Percentiles rank a stretch among this genome's conserved stretches.
Evolutionary conservation across 495 filamentous ascomycete species (phyloP).

Genomic region (Trichoderma gamsii): DNA sequence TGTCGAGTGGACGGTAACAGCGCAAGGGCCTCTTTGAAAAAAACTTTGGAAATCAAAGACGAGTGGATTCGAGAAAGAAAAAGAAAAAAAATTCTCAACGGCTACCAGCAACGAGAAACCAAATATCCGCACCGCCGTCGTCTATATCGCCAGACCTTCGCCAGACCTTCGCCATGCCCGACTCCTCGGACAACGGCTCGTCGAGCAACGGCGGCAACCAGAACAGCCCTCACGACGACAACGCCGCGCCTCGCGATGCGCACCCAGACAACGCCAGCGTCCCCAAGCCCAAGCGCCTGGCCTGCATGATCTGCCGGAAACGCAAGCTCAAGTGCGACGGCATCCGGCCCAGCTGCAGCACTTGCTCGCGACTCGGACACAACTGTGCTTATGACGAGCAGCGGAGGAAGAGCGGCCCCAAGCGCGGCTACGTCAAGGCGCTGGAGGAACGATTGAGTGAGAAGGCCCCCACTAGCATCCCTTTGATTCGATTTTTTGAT

Average conservation of each 20-base stretch:
- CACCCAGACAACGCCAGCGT: constrained; percentile 53
- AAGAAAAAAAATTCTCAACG: neutral
- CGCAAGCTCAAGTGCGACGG: constrained; percentile 84
- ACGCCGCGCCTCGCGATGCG: constrained; percentile 18
- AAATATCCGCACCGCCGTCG: neutral
- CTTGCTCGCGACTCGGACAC: constrained; percentile 82
- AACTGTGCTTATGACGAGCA: constrained; percentile 94
- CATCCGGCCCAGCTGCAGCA: constrained; percentile 79
- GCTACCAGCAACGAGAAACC: neutral
- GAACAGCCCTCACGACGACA: constrained; percentile 25
- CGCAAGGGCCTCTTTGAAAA: neutral
- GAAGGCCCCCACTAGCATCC: constrained; percentile 19
- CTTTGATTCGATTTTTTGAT: constrained; percentile 17
- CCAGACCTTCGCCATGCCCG: constrained; percentile 31
- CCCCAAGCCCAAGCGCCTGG: constrained; percentile 85
- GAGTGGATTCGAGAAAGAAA: neutral
- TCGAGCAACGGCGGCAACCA: constrained; percentile 17
- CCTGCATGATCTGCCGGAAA: constrained; percentile 93
- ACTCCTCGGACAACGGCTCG: constrained; percentile 30
- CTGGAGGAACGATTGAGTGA: constrained; percentile 89
- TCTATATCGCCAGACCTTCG: too few relatives aligned
- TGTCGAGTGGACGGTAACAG: neutral
- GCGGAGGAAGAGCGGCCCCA: constrained; percentile 94
- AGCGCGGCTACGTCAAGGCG: constrained; percentile 96
- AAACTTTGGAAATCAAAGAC: neutral